A percentile compares a stretch with the other conserved stretches of the same genome.
These are phyloP conservation scores for Jamesozyma piceae DNA, from an alignment of 805 yeast genomes.

Conservation along the genomic window DNA sequence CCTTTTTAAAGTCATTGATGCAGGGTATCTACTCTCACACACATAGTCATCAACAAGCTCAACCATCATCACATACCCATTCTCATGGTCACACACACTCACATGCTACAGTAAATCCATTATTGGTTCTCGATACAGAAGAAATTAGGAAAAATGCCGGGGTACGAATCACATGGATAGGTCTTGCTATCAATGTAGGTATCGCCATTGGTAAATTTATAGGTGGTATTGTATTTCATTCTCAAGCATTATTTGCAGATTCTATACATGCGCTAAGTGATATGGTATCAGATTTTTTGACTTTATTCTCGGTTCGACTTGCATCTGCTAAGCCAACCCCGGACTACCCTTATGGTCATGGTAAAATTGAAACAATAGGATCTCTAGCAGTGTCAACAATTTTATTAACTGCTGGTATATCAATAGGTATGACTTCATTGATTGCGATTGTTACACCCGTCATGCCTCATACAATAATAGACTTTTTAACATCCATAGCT, in stretches of 20 bases:
- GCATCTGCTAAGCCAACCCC: constrained; percentile 52
- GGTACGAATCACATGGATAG: constrained; percentile 84
- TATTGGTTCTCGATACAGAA: constrained; percentile 34
- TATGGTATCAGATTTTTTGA: constrained; percentile 78
- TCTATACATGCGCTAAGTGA: constrained; percentile 90
- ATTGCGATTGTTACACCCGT: constrained; percentile 57
- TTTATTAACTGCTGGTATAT: constrained; percentile 74
- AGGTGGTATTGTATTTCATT: constrained; percentile 87
- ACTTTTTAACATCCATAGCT: constrained; percentile 29
- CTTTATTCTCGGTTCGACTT: constrained; percentile 78
- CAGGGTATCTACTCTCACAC: constrained; percentile 8
- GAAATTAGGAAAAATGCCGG: constrained; percentile 60
- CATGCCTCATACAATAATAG: constrained; percentile 52
- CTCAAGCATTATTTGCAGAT: constrained; percentile 89
- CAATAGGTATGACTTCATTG: constrained; percentile 80
- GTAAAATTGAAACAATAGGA: constrained; percentile 87
- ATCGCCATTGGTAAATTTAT: constrained; percentile 78
- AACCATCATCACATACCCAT: constrained; percentile 2
- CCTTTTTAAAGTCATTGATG: constrained; percentile 4
- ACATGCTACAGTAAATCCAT: constrained; percentile 21
- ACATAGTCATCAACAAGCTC: constrained; percentile 4
- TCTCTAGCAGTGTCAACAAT: constrained; percentile 79
- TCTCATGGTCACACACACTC: constrained; percentile 14
- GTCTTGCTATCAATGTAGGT: constrained; percentile 67
- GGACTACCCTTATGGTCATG: constrained; percentile 77